These are phyloP conservation scores for Coleophoma crateriformis DNA, from an alignment of 2,329 filamentous ascomycete genomes.

Conservation along the genomic window DNA sequence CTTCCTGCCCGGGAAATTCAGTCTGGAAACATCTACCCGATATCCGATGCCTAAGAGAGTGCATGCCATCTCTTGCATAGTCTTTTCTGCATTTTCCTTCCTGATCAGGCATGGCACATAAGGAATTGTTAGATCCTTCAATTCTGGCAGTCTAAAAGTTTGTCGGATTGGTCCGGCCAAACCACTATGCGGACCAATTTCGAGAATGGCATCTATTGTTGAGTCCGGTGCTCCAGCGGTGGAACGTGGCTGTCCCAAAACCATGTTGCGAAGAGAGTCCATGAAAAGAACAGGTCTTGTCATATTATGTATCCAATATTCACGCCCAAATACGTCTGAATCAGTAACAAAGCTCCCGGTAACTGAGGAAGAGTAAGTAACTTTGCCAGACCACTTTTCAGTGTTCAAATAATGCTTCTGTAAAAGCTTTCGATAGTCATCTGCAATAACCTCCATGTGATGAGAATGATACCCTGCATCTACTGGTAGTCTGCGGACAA, in stretches of 20 bases:
- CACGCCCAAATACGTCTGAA: constrained; percentile 16
- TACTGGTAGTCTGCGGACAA: constrained; percentile 28
- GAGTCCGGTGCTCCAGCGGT: background rate
- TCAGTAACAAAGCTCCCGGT: constrained; percentile 19
- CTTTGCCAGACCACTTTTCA: background rate
- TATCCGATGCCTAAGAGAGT: background rate
- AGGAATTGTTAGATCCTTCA: background rate
- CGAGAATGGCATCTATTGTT: background rate
- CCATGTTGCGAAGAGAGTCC: constrained; percentile 5
- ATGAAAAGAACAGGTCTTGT: constrained; percentile 36
- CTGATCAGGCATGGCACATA: background rate
- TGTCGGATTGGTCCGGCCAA: constrained; percentile 3
- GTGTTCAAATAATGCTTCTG: background rate
- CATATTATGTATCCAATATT: constrained; percentile 42
- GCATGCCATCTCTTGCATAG: background rate
- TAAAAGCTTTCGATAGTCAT: constrained; percentile 2
- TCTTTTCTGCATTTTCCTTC: background rate
- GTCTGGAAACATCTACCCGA: background rate
- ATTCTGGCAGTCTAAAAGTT: background rate
- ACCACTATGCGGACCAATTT: constrained; percentile 3
- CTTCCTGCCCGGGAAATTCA: background rate
- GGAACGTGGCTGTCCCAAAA: constrained; percentile 3
- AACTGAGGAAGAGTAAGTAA: constrained; percentile 22
- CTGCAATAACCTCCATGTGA: constrained; percentile 26
- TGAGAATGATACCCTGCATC: constrained; percentile 34